phyloP scores from a whole-genome alignment of 768 basidiomycete species.

The Aureoboletus auriporus region DNA sequence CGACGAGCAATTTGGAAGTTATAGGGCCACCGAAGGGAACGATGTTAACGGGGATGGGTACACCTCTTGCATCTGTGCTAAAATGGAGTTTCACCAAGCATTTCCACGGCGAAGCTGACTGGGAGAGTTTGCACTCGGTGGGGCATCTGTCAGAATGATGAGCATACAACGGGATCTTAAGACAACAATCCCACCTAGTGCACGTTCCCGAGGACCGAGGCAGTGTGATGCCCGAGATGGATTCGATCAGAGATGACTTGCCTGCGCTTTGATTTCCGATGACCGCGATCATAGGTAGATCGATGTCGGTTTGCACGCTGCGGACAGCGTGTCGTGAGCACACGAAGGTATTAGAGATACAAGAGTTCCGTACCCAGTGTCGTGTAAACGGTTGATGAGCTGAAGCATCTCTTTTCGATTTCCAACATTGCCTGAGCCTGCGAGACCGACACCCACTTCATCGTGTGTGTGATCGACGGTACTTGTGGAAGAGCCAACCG shows the following conservation, averaged over 20 bases:
- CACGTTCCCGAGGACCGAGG: constrained; percentile 71
- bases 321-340: neutral
- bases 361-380: constrained; percentile 46
- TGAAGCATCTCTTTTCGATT: constrained; percentile 52
- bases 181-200: constrained; percentile 47
- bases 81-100: constrained; percentile 49
- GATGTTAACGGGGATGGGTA: constrained; percentile 35
- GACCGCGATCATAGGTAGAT: constrained; percentile 68
- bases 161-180: neutral
- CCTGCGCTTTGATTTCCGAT: constrained; percentile 70
- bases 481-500: neutral
- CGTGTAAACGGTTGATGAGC: constrained; percentile 54
- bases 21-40: constrained; percentile 48
- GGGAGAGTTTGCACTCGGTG: constrained; percentile 51
- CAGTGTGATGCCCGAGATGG: constrained; percentile 66
- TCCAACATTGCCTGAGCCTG: constrained; percentile 40
- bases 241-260: constrained; percentile 72
- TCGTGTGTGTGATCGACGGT: neutral
- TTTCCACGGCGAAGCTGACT: constrained; percentile 40
- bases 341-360: neutral
- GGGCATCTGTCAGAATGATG: constrained; percentile 42
- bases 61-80: constrained; percentile 35
- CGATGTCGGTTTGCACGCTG: constrained; percentile 67
- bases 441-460: constrained; percentile 45
- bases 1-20: constrained; percentile 48